Conservation (phyloP, 495 filamentous ascomycete species). For the Aspergillus nanangensis region DNA sequence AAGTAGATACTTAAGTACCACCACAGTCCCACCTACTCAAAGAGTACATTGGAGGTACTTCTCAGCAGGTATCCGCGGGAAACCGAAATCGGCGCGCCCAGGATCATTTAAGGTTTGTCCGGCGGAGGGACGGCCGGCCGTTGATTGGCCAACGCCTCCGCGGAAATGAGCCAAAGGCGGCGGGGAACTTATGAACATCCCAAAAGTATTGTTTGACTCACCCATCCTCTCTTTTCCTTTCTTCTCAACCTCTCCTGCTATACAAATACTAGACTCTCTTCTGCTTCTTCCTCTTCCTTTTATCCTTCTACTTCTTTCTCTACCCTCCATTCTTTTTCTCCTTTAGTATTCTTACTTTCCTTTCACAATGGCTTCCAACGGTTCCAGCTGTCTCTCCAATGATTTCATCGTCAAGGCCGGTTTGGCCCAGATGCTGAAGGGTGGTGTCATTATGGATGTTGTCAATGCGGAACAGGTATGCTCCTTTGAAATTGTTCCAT, state of each 20-base stretch:
- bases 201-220: not conserved
- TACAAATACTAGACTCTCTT: constrained; percentile 16
- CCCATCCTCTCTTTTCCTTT: not conserved
- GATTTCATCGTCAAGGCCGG: constrained; percentile 85
- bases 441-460: constrained; percentile 99
- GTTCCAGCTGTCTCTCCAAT: constrained; percentile 28
- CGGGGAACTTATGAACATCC: not conserved
- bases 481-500: not conserved
- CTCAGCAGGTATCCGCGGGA: not conserved
- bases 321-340: not conserved
- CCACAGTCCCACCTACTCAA: no score
- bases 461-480: constrained; percentile 83
- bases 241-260: not conserved
- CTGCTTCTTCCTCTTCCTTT: constrained; percentile 1
- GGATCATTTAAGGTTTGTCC: not conserved
- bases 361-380: constrained; percentile 32
- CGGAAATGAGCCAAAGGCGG: not conserved
- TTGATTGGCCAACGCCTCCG: constrained; percentile 7
- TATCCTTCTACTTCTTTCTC: constrained; percentile 2
- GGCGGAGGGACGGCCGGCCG: constrained; percentile 7
- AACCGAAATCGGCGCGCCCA: not conserved
- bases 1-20: no score
- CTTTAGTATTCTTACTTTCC: no score
- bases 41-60: no score
- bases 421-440: constrained; percentile 94